A percentile compares a stretch with the other conserved stretches of the same genome.
Evolutionary conservation across 495 filamentous ascomycete species (phyloP).

Genomic region (Talaromyces proteolyticus): DNA sequence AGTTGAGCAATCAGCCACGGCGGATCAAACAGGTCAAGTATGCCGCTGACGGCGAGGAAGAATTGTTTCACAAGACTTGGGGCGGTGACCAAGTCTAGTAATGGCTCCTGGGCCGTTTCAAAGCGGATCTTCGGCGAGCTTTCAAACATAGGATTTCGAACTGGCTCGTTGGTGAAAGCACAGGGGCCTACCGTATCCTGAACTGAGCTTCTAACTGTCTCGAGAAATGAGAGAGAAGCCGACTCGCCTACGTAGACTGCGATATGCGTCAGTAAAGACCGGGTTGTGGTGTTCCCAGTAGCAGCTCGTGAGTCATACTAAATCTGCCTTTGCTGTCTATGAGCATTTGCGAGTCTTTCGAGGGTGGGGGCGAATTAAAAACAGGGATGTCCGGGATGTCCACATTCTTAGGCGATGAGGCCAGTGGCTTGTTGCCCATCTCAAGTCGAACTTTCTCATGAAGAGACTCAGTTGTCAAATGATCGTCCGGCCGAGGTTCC

Average conservation of each 20-base stretch:
- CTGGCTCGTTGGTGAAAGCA: slow-evolving; percentile 7
- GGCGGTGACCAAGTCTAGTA: background rate
- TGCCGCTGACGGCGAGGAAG: slow-evolving; percentile 33
- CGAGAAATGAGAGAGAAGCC: slow-evolving; percentile 9
- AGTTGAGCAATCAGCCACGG: background rate
- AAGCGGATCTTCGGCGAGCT: background rate
- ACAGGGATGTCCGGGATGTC: too few species aligned
- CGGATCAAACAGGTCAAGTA: slow-evolving; percentile 32
- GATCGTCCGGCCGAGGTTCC: background rate
- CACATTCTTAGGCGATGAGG: background rate
- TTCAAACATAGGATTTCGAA: slow-evolving; percentile 10
- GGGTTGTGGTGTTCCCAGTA: too few species aligned
- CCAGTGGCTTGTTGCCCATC: too few species aligned
- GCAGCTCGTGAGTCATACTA: too few species aligned
- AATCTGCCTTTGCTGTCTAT: background rate
- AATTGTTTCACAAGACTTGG: slow-evolving; percentile 15
- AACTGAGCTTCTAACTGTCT: slow-evolving; percentile 6
- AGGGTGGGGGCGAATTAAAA: background rate
- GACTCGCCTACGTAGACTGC: slow-evolving; percentile 10
- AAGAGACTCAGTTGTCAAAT: background rate
- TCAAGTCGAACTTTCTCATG: background rate
- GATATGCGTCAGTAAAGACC: background rate
- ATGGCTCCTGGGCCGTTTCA: background rate
- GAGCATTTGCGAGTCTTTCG: background rate
- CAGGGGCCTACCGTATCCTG: slow-evolving; percentile 6